Evolutionary conservation across 2,329 filamentous ascomycete species (phyloP).

Genomic region (Beauveria varroae): DNA sequence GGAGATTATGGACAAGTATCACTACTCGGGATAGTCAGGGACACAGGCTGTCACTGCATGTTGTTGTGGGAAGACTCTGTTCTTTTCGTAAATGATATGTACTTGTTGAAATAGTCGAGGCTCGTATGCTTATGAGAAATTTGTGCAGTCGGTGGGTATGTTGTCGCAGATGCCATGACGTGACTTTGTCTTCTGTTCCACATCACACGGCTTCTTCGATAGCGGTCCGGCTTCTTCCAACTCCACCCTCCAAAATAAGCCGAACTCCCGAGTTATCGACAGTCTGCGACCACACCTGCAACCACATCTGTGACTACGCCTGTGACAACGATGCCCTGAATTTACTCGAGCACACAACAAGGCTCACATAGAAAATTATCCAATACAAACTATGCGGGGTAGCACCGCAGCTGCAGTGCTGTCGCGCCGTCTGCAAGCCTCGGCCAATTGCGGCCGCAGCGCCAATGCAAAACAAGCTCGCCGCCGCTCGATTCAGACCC

Average conservation of each 20-base stretch:
- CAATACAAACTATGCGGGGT: conserved; percentile 14
- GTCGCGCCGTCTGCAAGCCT: conserved; percentile 14
- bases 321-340: not conserved
- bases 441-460: conserved; percentile 8
- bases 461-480: not conserved
- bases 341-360: not conserved
- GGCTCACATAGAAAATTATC: not conserved
- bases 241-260: conserved; percentile 9
- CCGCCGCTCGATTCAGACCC: not conserved
- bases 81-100: not conserved
- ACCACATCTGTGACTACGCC: not conserved
- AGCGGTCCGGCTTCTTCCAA: conserved; percentile 3
- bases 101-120: too few species aligned
- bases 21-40: not conserved
- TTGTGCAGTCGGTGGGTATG: too few species aligned
- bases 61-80: not conserved
- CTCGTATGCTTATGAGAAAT: too few species aligned
- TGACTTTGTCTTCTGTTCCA: not conserved
- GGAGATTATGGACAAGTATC: conserved; percentile 33
- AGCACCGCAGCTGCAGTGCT: conserved; percentile 12
- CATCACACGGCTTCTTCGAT: not conserved
- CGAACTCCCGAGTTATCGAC: conserved; percentile 1
- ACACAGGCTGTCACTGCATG: not conserved
- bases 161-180: not conserved
- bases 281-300: not conserved